Conservation (phyloP, 805 yeast genomes). For the Teunomyces barrocoloradensis region DNA sequence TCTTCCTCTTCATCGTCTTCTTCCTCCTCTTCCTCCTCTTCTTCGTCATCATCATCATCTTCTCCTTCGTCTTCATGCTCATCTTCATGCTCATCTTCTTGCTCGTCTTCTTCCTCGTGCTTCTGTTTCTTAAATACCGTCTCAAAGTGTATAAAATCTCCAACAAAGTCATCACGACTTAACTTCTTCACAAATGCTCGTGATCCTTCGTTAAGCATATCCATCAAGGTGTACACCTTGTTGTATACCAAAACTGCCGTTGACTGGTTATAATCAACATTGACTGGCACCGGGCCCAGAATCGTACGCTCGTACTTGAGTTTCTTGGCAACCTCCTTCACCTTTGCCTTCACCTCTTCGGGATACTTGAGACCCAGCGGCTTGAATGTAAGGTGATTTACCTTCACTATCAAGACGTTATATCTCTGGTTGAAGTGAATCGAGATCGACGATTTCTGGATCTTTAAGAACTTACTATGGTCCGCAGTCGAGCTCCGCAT, state of each 20-base stretch:
- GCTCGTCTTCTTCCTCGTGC: constrained; percentile 11
- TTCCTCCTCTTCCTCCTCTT: constrained; percentile 7
- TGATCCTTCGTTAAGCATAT: constrained; percentile 16
- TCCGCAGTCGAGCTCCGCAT: not conserved
- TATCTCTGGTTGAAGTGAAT: constrained; percentile 18
- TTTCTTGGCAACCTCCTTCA: constrained; percentile 14
- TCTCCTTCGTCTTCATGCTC: constrained; percentile 12
- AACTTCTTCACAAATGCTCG: constrained; percentile 17
- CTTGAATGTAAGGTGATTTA: constrained; percentile 18
- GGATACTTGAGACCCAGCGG: constrained; percentile 10
- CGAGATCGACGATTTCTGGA: constrained; percentile 16
- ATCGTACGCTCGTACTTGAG: constrained; percentile 13
- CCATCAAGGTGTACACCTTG: constrained; percentile 15
- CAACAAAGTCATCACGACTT: constrained; percentile 24
- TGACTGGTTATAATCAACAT: constrained; percentile 15
- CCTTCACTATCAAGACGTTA: constrained; percentile 23
- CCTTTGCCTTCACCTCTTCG: constrained; percentile 16
- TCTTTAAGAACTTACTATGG: constrained; percentile 6
- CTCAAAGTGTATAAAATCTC: constrained; percentile 28
- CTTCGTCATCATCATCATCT: constrained; percentile 10
- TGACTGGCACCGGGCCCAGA: constrained; percentile 4
- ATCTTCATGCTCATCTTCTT: constrained; percentile 11
- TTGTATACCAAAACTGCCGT: constrained; percentile 26
- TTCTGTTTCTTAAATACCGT: constrained; percentile 12
- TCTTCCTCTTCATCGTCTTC: not conserved